A percentile compares a stretch with the other conserved stretches of the same genome.
These are phyloP conservation scores for Neospermospora avenae DNA, from an alignment of 2,329 filamentous ascomycete species.

Conservation along the genomic window DNA sequence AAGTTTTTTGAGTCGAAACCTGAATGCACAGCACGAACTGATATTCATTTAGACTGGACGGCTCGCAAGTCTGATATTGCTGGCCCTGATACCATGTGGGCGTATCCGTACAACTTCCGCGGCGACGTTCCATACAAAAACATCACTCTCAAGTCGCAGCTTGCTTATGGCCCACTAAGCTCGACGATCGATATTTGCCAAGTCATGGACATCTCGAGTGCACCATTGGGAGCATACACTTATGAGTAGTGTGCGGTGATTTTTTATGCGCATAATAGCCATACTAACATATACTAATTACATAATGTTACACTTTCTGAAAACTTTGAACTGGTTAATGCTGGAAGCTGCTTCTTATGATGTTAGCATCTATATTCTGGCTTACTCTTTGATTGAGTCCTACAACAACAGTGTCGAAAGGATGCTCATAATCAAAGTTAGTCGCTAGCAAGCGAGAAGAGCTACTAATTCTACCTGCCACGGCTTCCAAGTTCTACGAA, in stretches of 20 bases:
- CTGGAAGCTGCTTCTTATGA: no score
- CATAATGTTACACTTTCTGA: no score
- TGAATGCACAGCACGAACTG: no score
- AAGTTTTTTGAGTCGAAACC: not conserved
- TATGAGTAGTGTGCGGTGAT: not conserved
- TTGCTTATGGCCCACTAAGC: constrained; percentile 3
- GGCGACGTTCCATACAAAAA: constrained; percentile 12
- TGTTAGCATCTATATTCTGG: no score
- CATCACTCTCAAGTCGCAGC: not conserved
- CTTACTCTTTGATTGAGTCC: no score
- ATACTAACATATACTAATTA: no score
- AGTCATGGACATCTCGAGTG: constrained; percentile 4
- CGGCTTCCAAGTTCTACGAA: no score
- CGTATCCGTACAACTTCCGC: constrained; percentile 11
- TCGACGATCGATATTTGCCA: not conserved
- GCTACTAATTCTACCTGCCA: no score
- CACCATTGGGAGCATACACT: not conserved
- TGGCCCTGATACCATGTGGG: constrained; percentile 9
- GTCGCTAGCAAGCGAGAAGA: no score
- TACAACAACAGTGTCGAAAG: no score
- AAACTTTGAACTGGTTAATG: no score
- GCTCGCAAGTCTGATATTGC: constrained; percentile 8
- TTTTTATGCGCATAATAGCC: not conserved
- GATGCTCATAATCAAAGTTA: no score
- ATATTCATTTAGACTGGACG: not conserved